Conservation (phyloP, 352 stramenopile genomes). For the Pythium biforme region DNA sequence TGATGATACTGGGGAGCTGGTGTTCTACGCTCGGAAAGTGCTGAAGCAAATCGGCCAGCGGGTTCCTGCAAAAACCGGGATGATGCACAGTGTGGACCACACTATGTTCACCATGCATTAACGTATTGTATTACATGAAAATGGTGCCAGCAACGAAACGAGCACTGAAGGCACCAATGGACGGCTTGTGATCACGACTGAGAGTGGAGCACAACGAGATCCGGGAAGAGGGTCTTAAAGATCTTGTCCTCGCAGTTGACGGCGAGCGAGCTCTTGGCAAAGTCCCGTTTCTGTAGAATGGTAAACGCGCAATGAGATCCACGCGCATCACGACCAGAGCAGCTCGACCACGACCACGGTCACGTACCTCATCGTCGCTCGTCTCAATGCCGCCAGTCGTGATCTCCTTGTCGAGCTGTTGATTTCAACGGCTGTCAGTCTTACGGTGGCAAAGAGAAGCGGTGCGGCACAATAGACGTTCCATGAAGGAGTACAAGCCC, state of each 20-base stretch:
- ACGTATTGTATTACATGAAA: background rate
- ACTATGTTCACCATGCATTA: background rate
- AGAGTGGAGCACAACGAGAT: conserved; percentile 67
- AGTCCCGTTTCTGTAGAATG: conserved; percentile 56
- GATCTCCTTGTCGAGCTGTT: conserved; percentile 63
- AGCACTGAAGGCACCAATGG: too few relatives aligned
- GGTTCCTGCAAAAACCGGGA: conserved; percentile 1
- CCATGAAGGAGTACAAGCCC: conserved; percentile 95
- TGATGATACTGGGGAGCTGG: too few relatives aligned
- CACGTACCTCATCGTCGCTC: conserved; percentile 58
- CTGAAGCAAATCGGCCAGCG: background rate
- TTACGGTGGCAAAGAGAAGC: background rate
- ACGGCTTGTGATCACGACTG: background rate
- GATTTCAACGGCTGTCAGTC: background rate
- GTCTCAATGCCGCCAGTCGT: conserved; percentile 88
- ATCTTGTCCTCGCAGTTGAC: conserved; percentile 82
- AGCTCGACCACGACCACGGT: background rate
- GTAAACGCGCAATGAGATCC: background rate
- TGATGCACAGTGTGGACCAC: background rate
- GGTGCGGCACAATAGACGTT: conserved; percentile 18
- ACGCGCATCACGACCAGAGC: too few relatives aligned
- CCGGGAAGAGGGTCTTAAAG: conserved; percentile 83
- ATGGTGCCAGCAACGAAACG: background rate
- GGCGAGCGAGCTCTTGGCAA: conserved; percentile 64
- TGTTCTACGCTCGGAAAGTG: background rate